These are phyloP conservation scores for Vicia faba DNA, from an alignment of 306 rosid species.

Conservation along the genomic window DNA sequence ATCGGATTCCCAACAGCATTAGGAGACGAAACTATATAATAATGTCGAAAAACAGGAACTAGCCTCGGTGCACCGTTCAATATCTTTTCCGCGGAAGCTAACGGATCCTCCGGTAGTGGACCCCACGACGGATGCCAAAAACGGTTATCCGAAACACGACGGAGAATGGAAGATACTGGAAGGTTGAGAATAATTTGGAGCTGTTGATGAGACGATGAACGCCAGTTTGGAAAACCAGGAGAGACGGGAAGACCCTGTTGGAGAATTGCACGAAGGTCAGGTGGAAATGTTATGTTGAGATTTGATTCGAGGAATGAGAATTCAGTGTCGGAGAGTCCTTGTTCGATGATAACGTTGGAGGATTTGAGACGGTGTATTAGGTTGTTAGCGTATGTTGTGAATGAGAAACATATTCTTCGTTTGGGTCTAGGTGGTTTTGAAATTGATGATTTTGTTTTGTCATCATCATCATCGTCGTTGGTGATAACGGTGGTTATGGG, in stretches of 20 bases:
- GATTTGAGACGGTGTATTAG: constrained; percentile 55
- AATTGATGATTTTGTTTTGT: background rate
- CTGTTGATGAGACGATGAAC: constrained; percentile 71
- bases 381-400: constrained; percentile 64
- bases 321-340: constrained; percentile 70
- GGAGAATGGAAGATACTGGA: constrained; percentile 53
- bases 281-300: constrained; percentile 67
- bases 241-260: constrained; percentile 71
- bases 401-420: constrained; percentile 75
- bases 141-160: constrained; percentile 47
- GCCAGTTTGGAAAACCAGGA: constrained; percentile 84
- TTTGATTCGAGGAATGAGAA: constrained; percentile 53
- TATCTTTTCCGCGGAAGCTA: constrained; percentile 21
- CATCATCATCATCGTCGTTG: background rate
- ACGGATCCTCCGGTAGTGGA: constrained; percentile 30
- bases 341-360: constrained; percentile 45
- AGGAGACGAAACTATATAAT: constrained; percentile 59
- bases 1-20: constrained; percentile 68
- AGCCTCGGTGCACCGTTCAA: constrained; percentile 54
- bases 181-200: constrained; percentile 63
- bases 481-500: background rate
- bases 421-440: constrained; percentile 43
- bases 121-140: constrained; percentile 80
- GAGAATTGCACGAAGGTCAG: constrained; percentile 79
- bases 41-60: constrained; percentile 66